These are phyloP conservation scores for Chernovozyma aurita DNA, from an alignment of 1,139 yeast species.

Conservation along the genomic window DNA sequence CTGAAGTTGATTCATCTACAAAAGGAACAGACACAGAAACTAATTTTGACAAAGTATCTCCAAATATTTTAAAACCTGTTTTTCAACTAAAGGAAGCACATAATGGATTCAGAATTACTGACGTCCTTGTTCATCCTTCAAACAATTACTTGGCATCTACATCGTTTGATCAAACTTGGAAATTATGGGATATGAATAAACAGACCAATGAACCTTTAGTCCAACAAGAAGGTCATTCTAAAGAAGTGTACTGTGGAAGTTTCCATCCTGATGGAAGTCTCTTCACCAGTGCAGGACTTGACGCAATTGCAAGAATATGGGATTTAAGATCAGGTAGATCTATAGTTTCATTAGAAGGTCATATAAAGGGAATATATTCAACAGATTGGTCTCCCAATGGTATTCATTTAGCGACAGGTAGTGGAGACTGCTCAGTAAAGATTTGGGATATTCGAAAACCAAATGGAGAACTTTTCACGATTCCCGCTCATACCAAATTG, in stretches of 20 bases:
- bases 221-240: conserved; percentile 84
- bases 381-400: conserved; percentile 79
- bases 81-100: conserved; percentile 1
- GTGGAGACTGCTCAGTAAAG: conserved; percentile 77
- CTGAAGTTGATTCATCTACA: conserved; percentile 8
- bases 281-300: conserved; percentile 74
- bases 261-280: conserved; percentile 80
- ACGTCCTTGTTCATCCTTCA: conserved; percentile 64
- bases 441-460: conserved; percentile 78
- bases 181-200: conserved; percentile 70
- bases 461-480: conserved; percentile 38
- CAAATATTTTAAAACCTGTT: not conserved
- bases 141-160: conserved; percentile 59
- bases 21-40: not conserved
- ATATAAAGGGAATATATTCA: conserved; percentile 66
- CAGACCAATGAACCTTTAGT: conserved; percentile 18
- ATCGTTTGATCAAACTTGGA: conserved; percentile 86
- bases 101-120: conserved; percentile 44
- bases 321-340: conserved; percentile 78
- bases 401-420: conserved; percentile 70
- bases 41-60: not conserved
- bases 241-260: conserved; percentile 59
- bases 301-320: conserved; percentile 75
- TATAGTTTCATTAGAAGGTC: conserved; percentile 58
- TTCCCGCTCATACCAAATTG: conserved; percentile 75